These are phyloP conservation scores for Dendrobium nobile DNA, from an alignment of 106 monocot genomes.

Conservation along the genomic window DNA sequence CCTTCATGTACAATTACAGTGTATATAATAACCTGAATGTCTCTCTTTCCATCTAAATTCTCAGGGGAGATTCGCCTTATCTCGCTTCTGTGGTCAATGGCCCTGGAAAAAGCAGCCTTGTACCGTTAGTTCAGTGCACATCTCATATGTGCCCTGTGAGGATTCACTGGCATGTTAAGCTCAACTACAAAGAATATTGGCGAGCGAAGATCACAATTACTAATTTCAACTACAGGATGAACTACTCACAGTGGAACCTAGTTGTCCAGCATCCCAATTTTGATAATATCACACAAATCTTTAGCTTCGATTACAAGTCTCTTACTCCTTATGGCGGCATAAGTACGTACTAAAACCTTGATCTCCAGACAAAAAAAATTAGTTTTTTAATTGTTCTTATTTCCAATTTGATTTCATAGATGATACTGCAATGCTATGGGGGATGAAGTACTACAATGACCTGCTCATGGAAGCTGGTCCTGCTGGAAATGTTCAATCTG, in stretches of 20 bases:
- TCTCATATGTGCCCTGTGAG: slow-evolving; percentile 70
- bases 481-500: slow-evolving; percentile 77
- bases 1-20: not conserved
- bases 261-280: slow-evolving; percentile 66
- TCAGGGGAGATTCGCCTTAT: slow-evolving; percentile 58
- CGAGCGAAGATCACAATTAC: slow-evolving; percentile 55
- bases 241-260: slow-evolving; percentile 67
- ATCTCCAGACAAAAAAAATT: not conserved
- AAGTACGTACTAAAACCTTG: slow-evolving; percentile 30
- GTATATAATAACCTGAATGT: not conserved
- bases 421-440: slow-evolving; percentile 92
- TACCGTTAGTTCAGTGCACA: slow-evolving; percentile 60
- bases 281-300: slow-evolving; percentile 45
- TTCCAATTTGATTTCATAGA: slow-evolving; percentile 24
- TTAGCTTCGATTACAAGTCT: slow-evolving; percentile 61
- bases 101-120: slow-evolving; percentile 37
- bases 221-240: slow-evolving; percentile 72
- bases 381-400: not conserved
- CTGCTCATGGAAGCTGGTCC: slow-evolving; percentile 77
- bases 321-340: slow-evolving; percentile 45
- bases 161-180: slow-evolving; percentile 70
- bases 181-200: slow-evolving; percentile 66
- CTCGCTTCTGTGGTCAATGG: slow-evolving; percentile 44
- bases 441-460: slow-evolving; percentile 81
- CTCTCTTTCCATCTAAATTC: not conserved